Conservation (phyloP, 768 basidiomycete genomes). For the Termitomyces eurrhizus region DNA sequence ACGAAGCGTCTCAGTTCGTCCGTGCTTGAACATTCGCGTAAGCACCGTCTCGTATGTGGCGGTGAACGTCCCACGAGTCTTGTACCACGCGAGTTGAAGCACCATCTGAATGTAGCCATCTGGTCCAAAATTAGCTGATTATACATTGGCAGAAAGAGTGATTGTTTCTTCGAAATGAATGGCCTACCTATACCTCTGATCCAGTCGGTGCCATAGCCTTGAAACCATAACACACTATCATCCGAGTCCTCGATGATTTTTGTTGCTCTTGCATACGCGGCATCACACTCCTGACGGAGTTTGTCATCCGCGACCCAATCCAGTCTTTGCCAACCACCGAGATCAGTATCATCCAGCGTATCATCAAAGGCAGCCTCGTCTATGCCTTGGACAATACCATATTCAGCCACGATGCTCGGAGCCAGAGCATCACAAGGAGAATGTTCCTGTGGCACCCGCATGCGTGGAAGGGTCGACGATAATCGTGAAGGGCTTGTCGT, state of each 20-base stretch:
- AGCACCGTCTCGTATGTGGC: too few species aligned
- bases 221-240: constrained; percentile 77
- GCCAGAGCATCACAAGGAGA: constrained; percentile 87
- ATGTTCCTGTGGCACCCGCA: constrained; percentile 82
- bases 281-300: constrained; percentile 51
- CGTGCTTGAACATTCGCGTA: too few species aligned
- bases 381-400: constrained; percentile 67
- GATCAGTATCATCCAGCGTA: constrained; percentile 8
- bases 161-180: too few species aligned
- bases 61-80: too few species aligned
- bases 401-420: constrained; percentile 84
- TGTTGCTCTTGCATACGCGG: constrained; percentile 54
- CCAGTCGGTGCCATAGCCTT: constrained; percentile 82
- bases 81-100: too few species aligned
- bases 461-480: constrained; percentile 83
- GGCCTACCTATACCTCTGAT: too few species aligned
- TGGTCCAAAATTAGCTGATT: too few species aligned
- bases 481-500: constrained; percentile 82
- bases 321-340: constrained; percentile 52
- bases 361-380: constrained; percentile 42
- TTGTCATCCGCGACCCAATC: constrained; percentile 72
- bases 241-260: constrained; percentile 75
- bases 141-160: too few species aligned
- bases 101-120: too few species aligned
- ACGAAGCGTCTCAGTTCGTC: too few species aligned